Conservation (phyloP, 169 alveolate species). For the Perkinsus olseni region DNA sequence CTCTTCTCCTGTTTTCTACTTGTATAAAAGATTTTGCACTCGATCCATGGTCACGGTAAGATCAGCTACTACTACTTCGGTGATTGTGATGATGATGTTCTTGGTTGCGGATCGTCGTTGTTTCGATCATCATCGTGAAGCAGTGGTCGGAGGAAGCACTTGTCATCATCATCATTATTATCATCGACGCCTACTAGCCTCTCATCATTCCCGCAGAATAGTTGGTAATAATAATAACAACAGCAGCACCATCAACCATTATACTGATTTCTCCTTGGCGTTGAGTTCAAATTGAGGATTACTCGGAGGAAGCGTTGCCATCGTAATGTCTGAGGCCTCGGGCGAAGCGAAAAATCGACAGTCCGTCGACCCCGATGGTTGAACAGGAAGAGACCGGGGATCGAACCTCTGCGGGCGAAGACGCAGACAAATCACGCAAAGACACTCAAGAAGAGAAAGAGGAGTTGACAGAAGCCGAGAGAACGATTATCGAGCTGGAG, state of each 20-base stretch:
- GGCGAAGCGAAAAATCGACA: too few species aligned
- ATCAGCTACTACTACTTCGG: too few species aligned
- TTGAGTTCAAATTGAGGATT: background rate
- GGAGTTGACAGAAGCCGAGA: background rate
- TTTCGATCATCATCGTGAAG: background rate
- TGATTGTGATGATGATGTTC: background rate
- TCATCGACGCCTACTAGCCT: background rate
- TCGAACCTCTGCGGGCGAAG: background rate
- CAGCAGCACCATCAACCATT: background rate
- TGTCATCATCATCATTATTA: background rate
- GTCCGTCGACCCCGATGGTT: too few species aligned
- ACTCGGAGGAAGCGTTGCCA: too few species aligned
- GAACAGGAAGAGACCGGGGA: background rate
- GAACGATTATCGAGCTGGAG: background rate
- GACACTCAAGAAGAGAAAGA: background rate
- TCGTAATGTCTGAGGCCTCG: too few species aligned
- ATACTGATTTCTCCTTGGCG: background rate
- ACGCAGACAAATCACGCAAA: background rate
- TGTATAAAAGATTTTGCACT: background rate
- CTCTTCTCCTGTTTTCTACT: background rate
- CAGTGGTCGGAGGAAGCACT: background rate
- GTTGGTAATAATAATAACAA: background rate
- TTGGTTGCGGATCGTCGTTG: background rate
- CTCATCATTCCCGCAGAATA: background rate
- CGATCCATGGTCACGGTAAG: too few species aligned